Percentiles rank a stretch among this genome's conserved stretches.
These are phyloP conservation scores for Epichloe brachyelytri DNA, from an alignment of 2,329 filamentous ascomycete genomes.

Conservation along the genomic window DNA sequence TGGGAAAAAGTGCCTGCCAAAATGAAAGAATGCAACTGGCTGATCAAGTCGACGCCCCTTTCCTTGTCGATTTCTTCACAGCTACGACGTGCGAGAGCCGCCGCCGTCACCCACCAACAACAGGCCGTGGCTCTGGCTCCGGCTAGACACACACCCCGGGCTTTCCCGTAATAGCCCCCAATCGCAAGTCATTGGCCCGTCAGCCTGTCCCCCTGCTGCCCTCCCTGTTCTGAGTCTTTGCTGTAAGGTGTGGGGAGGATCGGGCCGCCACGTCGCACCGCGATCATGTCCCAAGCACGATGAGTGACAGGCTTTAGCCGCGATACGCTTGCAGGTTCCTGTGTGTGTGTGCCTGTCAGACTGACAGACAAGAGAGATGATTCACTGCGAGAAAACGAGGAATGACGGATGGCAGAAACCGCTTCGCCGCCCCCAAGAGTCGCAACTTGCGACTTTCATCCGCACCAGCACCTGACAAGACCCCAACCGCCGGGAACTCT, in stretches of 20 bases:
- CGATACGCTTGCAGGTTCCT: slow-evolving; percentile 3
- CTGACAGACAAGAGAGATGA: background rate
- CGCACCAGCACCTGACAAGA: background rate
- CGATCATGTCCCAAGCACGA: slow-evolving; percentile 2
- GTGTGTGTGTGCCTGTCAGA: background rate
- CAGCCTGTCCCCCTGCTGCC: no score
- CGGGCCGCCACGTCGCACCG: slow-evolving; percentile 6
- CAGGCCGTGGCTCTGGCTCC: no score
- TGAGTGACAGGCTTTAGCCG: slow-evolving; percentile 3
- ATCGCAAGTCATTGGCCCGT: no score
- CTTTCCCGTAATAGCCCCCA: no score
- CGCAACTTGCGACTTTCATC: background rate
- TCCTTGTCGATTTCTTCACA: no score
- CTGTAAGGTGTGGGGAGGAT: slow-evolving; percentile 2
- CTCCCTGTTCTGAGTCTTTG: background rate
- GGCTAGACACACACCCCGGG: no score
- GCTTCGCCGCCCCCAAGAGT: background rate
- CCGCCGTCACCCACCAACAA: no score
- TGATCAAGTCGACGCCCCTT: no score
- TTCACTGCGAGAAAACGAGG: background rate
- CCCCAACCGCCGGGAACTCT: background rate
- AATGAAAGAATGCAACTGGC: no score
- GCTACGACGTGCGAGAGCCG: no score
- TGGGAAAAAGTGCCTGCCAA: no score
- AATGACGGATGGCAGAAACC: background rate